Evolutionary conservation across 2,329 filamentous ascomycete species (phyloP), one percentile per base, ranked within the genome.

Genomic region (Pseudocercospora ulei): DNA sequence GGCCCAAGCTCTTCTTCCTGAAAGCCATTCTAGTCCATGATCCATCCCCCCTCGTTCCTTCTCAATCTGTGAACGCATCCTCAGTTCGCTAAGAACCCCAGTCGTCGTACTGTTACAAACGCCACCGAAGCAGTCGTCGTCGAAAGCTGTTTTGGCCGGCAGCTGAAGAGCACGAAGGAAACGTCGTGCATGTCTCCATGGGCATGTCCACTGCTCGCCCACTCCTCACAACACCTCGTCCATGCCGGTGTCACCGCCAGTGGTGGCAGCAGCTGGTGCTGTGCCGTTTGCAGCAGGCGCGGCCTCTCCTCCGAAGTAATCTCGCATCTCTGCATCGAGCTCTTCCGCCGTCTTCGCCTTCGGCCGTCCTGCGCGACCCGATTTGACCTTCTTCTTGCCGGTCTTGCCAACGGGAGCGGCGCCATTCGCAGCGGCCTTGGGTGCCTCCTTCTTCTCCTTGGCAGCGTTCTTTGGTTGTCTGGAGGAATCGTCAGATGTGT

Each of bases 291-390:
- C 59, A 40, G 67, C 66, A 44, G 60, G 63, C 26, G 55, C 58
- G 37, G 64, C 63, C 7, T 61, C 62, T 36, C 65, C 65, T 18
- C 71, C 76, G 60, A 92, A 96, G 68, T 98, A 98, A 63, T 96
- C 90, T 12, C 77, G 79, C 90, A 98, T 98, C 63, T 98, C 90
- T 3, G 84, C 86, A 62, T 98, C 90, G 16, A 98, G 77, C 67
- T 98, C 87, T 61, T 94, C 88, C 1, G 81, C 78, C 0, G 86
- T 93, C 82, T 96, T 96, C 68, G 71, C 66, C 65, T 76, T 92
- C 70, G 56, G 78, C 66, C 51, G 80, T 71, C 55, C 80, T 49
- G 72, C 68, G 56, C 68, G 80, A 52, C 78, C 77, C 26, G 65
- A 60, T 70, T 73, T 56, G 63, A 72, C 72, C 55, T 65, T 64